A percentile compares a stretch with the other conserved stretches of the same genome.
Conservation (phyloP, 768 basidiomycete species). For the Tricholoma hemisulphureum region DNA sequence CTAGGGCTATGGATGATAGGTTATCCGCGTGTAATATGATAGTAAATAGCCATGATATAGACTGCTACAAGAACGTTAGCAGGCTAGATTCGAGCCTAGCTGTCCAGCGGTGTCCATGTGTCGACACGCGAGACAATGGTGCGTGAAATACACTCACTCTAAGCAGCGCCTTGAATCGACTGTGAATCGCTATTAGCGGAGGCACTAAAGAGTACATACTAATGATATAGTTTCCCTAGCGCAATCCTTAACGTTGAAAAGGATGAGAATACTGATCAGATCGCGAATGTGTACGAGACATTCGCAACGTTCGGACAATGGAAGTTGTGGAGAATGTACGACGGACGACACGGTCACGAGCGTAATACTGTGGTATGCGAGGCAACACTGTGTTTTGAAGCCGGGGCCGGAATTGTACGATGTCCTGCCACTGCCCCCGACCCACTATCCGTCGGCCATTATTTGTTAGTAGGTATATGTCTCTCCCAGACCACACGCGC, state of each 20-base stretch:
- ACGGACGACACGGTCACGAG: conserved; percentile 6
- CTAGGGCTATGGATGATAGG: no score
- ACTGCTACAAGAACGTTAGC: no score
- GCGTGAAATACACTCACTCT: background rate
- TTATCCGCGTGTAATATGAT: no score
- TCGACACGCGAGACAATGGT: background rate
- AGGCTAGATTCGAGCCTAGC: no score
- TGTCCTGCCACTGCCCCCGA: conserved; percentile 46
- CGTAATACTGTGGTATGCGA: background rate
- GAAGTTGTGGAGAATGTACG: background rate
- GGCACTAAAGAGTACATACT: no score
- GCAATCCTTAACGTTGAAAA: no score
- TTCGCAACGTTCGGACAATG: background rate
- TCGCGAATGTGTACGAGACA: background rate
- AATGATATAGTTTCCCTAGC: no score
- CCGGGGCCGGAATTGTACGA: conserved; percentile 46
- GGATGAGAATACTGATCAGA: background rate
- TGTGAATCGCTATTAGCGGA: no score
- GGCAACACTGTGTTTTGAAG: conserved; percentile 1
- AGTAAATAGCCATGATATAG: no score
- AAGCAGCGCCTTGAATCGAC: background rate
- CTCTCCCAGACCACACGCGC: conserved; percentile 64
- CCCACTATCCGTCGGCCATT: conserved; percentile 33
- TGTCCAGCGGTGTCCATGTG: background rate
- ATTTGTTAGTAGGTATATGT: conserved; percentile 48